Base-by-base conservation (phyloP, 129 eudicot genomes). In the sunflower (Helianthus annuus) region DNA sequence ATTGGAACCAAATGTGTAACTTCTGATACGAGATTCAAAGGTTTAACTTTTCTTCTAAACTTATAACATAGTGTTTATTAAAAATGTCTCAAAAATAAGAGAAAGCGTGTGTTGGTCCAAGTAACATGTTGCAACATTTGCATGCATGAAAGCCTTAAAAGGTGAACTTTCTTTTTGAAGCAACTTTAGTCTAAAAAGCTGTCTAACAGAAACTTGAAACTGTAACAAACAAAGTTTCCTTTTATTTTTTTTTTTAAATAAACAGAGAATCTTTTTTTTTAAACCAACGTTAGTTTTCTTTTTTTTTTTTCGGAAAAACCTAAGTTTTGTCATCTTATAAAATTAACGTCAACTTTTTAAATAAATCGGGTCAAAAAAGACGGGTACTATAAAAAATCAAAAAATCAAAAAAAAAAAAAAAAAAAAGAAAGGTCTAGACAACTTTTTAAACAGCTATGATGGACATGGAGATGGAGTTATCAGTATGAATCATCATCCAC, bases 271-370 rank as follows among this genome's bases (percentile, higher is more conserved):
- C 65, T 59, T 59, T 2, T 59, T 59, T 59, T 12, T 59, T 22
- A 57, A 57, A 14, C 39, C 63, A 3, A 22, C 39, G 38, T 57
- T 22, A 5, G 19, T 59, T 59, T 13, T 27, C 2, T 27, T 53
- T 59, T 59, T 27, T 59, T 59, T 13, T 53, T 59, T 59, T 59
- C 44, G 42, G 64, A 58, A 27, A 58, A 58, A 10, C 64, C 64
- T 0, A 57, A 22, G 63, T 57, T 57, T 57, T 57, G 63, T 57
- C 63, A 57, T 6, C 24, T 57, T 49, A 49, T 49, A 49, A 14
- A 48, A 14, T 49, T 14, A 49, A 49, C 55, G 6, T 12, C 45
- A 13, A 53, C 0, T 59, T 59, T 34, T 15, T 59, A 29, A 59
- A 59, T 29, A 27, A 29, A 29, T 29, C 27, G 27, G 61, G 65